Evolutionary conservation across 371 early-diverging fungal species (phyloP).

Genomic region (Mortierella sp.): DNA sequence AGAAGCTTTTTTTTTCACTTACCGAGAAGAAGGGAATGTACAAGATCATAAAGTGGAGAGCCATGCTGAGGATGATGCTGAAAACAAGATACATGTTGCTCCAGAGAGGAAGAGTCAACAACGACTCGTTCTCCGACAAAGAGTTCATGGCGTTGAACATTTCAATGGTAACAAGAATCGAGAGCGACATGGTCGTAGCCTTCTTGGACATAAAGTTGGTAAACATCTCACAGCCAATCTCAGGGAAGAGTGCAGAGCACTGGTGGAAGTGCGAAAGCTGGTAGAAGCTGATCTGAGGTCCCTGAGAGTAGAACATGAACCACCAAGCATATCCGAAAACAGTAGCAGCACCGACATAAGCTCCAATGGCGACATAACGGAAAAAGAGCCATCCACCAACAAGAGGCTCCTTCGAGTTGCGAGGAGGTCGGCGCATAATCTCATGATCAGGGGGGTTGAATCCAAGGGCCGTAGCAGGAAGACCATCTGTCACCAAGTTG

Average conservation of each 20-base stretch:
- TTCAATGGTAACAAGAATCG: conserved; percentile 95
- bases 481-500: conserved; percentile 97
- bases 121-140: conserved; percentile 92
- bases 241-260: conserved; percentile 86
- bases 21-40: conserved; percentile 85
- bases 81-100: conserved; percentile 88
- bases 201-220: conserved; percentile 79
- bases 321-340: conserved; percentile 98
- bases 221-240: conserved; percentile 93
- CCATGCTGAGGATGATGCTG: conserved; percentile 89
- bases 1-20: conserved; percentile 22
- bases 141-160: conserved; percentile 98
- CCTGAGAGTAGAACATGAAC: conserved; percentile 89
- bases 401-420: conserved; percentile 86
- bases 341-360: conserved; percentile 94
- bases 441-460: conserved; percentile 96
- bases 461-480: conserved; percentile 97
- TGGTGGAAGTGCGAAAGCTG: conserved; percentile 94
- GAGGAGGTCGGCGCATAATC: conserved; percentile 94
- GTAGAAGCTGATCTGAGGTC: conserved; percentile 88
- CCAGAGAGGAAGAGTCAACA: conserved; percentile 92
- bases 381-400: conserved; percentile 95
- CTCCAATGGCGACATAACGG: conserved; percentile 92
- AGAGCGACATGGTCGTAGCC: conserved; percentile 96
- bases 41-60: conserved; percentile 93